These are phyloP conservation scores for Calonectria multiphialidica DNA, from an alignment of 2,329 filamentous ascomycete species.

Conservation along the genomic window DNA sequence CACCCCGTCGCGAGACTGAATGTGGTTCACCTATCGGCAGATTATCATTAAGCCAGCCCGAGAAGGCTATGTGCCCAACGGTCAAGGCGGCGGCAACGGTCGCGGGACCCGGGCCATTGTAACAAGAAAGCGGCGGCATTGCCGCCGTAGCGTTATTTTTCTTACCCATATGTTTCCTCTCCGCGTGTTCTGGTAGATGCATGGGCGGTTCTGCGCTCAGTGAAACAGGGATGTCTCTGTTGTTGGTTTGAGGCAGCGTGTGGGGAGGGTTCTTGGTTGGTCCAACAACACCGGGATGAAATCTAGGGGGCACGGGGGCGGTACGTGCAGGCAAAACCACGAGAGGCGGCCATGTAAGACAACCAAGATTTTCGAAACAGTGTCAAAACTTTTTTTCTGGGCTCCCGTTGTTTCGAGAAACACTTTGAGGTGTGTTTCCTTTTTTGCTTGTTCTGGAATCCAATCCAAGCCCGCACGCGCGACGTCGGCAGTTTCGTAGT, in stretches of 20 bases:
- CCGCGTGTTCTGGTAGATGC: neutral
- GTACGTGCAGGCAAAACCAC: neutral
- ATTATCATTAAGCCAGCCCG: neutral
- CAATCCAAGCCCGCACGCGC: conserved; percentile 9
- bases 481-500: neutral
- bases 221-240: conserved; percentile 37
- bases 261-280: conserved; percentile 34
- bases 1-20: neutral
- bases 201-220: conserved; percentile 39
- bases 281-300: neutral
- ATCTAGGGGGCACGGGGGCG: conserved; percentile 7
- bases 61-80: neutral
- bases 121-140: neutral
- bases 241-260: conserved; percentile 34
- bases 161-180: neutral
- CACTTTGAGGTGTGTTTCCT: conserved; percentile 23
- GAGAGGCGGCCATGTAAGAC: neutral
- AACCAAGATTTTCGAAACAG: conserved; percentile 15
- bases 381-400: neutral
- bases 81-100: neutral
- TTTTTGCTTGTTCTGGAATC: conserved; percentile 29
- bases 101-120: neutral
- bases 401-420: conserved; percentile 30
- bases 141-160: neutral
- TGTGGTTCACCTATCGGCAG: neutral